A percentile compares a stretch with the other conserved stretches of the same genome.
phyloP scores from a whole-genome alignment of 192 early-diverging fungal genomes.

The Mortierella hygrophila region DNA sequence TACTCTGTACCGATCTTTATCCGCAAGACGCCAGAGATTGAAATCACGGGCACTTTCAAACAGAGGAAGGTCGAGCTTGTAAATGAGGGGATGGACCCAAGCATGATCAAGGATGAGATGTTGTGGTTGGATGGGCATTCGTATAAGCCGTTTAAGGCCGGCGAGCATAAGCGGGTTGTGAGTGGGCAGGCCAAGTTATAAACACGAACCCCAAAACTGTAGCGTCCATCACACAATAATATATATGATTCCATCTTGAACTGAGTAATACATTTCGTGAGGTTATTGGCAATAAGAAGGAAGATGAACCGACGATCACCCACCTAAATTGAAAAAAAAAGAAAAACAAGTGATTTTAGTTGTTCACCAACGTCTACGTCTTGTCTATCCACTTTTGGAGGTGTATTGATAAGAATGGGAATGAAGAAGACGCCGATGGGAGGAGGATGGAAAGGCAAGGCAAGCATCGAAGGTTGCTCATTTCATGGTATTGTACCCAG shows the following conservation, averaged over 20 bases:
- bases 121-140: constrained; percentile 60
- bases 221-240: neutral
- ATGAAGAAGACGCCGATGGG: no score
- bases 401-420: no score
- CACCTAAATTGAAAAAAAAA: no score
- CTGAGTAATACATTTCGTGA: neutral
- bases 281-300: neutral
- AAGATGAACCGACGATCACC: neutral
- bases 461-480: no score
- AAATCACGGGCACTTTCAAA: constrained; percentile 66
- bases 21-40: constrained; percentile 62
- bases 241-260: neutral
- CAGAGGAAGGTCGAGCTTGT: constrained; percentile 63
- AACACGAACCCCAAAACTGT: no score
- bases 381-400: no score
- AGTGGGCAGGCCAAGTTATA: constrained; percentile 46
- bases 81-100: constrained; percentile 62
- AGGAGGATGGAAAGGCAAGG: no score
- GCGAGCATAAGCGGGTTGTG: constrained; percentile 32
- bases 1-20: constrained; percentile 78
- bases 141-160: constrained; percentile 58
- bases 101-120: constrained; percentile 48
- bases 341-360: no score
- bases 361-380: no score
- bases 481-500: no score